These are phyloP conservation scores for Caryocar brasiliense DNA, from an alignment of 441 rosid species.

Conservation along the genomic window DNA sequence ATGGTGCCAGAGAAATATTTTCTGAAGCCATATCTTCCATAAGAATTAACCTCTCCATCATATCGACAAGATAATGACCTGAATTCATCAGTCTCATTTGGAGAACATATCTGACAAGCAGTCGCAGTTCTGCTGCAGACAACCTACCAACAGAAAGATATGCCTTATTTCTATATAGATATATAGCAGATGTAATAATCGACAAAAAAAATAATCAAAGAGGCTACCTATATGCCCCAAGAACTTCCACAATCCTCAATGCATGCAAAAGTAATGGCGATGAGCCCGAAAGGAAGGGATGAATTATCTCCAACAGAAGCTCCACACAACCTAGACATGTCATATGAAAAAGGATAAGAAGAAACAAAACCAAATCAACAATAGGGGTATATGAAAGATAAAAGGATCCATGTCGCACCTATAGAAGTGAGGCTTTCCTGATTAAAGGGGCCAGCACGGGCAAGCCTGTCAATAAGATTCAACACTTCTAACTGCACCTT, in stretches of 20 bases:
- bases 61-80: conserved; percentile 71
- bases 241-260: conserved; percentile 91
- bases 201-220: conserved; percentile 7
- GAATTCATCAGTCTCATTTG: conserved; percentile 80
- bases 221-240: conserved; percentile 93
- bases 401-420: conserved; percentile 48
- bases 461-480: conserved; percentile 73
- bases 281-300: conserved; percentile 82
- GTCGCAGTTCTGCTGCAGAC: conserved; percentile 87
- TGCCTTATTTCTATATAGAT: conserved; percentile 16
- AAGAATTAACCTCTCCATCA: conserved; percentile 84
- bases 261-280: conserved; percentile 75
- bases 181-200: conserved; percentile 2
- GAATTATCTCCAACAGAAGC: conserved; percentile 85
- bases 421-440: conserved; percentile 92
- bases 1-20: conserved; percentile 76
- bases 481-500: conserved; percentile 89
- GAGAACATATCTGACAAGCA: conserved; percentile 73
- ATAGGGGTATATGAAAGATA: neutral
- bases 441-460: conserved; percentile 86
- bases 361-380: conserved; percentile 1
- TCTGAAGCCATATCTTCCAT: conserved; percentile 74
- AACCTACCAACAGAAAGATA: conserved; percentile 56
- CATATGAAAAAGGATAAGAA: conserved; percentile 10
- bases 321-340: conserved; percentile 78